Conservation (phyloP, 2,329 filamentous ascomycete genomes). For the Cadophora gregata region DNA sequence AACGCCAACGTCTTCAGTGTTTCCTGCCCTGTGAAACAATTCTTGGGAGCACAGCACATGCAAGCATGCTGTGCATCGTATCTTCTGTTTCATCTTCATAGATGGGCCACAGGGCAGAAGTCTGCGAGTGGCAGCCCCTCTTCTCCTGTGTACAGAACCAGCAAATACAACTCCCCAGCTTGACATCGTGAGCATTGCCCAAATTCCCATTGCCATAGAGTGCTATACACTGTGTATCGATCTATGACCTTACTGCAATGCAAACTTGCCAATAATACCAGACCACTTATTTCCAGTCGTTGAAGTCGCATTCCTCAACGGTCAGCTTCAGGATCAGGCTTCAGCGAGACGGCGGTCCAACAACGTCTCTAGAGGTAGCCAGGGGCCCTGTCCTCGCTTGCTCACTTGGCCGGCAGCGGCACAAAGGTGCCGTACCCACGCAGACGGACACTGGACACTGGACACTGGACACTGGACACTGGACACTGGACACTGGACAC, state of each 20-base stretch:
- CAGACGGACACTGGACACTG: no score
- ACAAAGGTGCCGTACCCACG: neutral
- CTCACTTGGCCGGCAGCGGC: neutral
- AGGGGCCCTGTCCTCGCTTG: neutral
- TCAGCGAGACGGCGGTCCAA: neutral
- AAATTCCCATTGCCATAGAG: neutral
- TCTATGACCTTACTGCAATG: neutral
- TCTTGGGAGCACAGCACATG: conserved; percentile 20
- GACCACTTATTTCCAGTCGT: neutral
- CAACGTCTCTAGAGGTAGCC: no score
- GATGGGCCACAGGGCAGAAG: neutral
- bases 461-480: no score
- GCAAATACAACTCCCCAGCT: neutral
- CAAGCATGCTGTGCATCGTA: conserved; percentile 9
- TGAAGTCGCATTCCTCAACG: conserved; percentile 5
- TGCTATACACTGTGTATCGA: neutral
- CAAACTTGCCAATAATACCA: neutral
- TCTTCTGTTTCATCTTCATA: conserved; percentile 13
- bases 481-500: no score
- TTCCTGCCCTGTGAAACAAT: conserved; percentile 18
- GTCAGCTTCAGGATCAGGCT: neutral
- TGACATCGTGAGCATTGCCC: conserved; percentile 1
- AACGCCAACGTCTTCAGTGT: neutral
- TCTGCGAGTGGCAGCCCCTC: neutral
- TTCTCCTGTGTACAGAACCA: neutral